Percentiles rank a stretch among this genome's conserved stretches.
Conservation (phyloP, 1,139 yeast species). For the Suhomyces panamericanus region DNA sequence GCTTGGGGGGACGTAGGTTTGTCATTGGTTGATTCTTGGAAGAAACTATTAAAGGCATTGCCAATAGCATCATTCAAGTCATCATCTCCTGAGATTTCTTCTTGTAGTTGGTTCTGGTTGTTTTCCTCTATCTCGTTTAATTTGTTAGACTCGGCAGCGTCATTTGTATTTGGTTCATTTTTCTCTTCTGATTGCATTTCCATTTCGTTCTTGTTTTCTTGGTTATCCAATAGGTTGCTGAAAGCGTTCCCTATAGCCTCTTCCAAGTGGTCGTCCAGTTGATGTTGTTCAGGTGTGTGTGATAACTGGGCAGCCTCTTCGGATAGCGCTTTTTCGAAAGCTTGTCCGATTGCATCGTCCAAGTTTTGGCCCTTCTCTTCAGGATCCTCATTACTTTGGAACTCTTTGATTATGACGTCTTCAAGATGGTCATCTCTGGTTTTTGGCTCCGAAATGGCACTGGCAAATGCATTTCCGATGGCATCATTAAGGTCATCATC, state of each 20-base stretch:
- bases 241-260: not conserved
- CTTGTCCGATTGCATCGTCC: conserved; percentile 1
- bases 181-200: not conserved
- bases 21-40: not conserved
- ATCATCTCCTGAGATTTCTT: not conserved
- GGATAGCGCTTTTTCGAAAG: not conserved
- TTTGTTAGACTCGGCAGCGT: too few species aligned
- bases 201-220: not conserved
- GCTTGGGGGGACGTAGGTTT: not conserved
- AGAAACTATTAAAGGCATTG: conserved; percentile 23
- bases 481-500: conserved; percentile 25
- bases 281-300: not conserved
- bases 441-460: conserved; percentile 5
- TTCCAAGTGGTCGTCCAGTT: not conserved
- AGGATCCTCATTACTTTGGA: not conserved
- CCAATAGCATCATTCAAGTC: conserved; percentile 29
- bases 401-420: not conserved
- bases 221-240: not conserved
- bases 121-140: too few species aligned
- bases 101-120: not conserved
- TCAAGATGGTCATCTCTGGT: not conserved
- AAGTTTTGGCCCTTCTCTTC: not conserved
- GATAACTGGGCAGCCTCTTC: not conserved
- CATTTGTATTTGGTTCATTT: too few species aligned
- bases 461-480: conserved; percentile 28